These are phyloP conservation scores for Aspergillus cejpii DNA, from an alignment of 2,329 filamentous ascomycete genomes.

Conservation along the genomic window DNA sequence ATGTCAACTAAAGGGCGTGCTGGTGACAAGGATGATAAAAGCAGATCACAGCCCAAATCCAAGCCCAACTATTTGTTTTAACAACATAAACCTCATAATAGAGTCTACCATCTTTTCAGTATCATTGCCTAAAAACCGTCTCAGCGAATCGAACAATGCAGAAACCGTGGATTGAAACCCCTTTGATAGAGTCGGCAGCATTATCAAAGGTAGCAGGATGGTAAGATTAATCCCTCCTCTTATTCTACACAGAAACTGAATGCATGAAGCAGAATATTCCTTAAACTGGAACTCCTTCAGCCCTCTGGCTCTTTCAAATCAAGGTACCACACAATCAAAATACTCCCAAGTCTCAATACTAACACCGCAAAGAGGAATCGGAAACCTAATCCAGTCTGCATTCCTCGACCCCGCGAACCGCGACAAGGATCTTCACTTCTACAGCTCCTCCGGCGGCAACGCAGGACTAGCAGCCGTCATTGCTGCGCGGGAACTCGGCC, in stretches of 20 bases:
- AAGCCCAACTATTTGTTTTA: no score
- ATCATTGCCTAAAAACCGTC: no score
- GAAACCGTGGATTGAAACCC: conserved; percentile 38
- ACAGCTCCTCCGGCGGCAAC: conserved; percentile 71
- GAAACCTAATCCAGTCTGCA: conserved; percentile 31
- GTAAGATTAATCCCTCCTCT: conserved; percentile 16
- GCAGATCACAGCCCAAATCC: no score
- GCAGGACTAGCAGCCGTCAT: conserved; percentile 72
- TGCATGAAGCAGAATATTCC: conserved; percentile 58
- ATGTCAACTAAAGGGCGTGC: no score
- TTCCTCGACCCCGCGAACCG: conserved; percentile 21
- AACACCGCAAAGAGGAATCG: conserved; percentile 37
- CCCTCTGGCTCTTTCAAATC: conserved; percentile 80
- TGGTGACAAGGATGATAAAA: no score
- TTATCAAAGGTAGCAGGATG: conserved; percentile 37
- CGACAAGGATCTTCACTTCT: conserved; percentile 55
- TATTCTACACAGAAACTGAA: not conserved
- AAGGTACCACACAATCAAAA: conserved; percentile 35
- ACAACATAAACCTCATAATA: no score
- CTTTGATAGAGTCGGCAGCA: conserved; percentile 32
- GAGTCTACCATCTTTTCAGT: no score
- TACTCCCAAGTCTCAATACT: no score
- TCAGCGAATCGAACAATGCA: no score
- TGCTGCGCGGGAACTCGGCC: conserved; percentile 57
- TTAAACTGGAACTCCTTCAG: conserved; percentile 76